Percentiles rank a stretch among this genome's conserved stretches.
Evolutionary conservation across 306 rosid genomes (phyloP).

Genomic region (Inga leiocalycina): DNA sequence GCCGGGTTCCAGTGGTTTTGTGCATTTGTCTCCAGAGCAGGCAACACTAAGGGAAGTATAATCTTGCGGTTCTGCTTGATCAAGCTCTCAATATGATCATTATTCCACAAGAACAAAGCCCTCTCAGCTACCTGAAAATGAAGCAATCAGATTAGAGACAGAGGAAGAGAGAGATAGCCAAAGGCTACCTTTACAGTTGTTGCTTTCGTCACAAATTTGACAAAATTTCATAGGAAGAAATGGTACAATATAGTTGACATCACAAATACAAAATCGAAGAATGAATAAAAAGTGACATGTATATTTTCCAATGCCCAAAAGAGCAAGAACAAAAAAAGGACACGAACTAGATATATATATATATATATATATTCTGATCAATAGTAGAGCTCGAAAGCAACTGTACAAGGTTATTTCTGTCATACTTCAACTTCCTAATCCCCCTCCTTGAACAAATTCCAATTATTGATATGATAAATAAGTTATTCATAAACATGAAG

Average conservation of each 20-base stretch:
- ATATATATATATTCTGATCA: neutral
- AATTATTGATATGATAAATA: neutral
- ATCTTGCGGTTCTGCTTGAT: conserved; percentile 78
- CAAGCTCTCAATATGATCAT: conserved; percentile 76
- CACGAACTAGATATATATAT: neutral
- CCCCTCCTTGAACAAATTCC: conserved; percentile 1
- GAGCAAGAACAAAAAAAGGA: neutral
- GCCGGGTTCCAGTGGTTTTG: conserved; percentile 94
- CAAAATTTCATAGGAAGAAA: neutral
- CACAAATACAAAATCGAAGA: neutral
- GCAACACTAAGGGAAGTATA: conserved; percentile 84
- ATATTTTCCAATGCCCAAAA: neutral
- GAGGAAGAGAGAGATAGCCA: neutral
- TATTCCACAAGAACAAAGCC: conserved; percentile 95
- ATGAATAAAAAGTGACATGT: conserved; percentile 8
- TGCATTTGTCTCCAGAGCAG: conserved; percentile 78
- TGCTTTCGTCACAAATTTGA: conserved; percentile 19
- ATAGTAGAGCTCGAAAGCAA: neutral
- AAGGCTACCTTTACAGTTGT: neutral
- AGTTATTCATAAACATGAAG: neutral
- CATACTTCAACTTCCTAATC: neutral
- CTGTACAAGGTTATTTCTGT: conserved; percentile 1
- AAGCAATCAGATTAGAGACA: conserved; percentile 11
- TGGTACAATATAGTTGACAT: neutral
- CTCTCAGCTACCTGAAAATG: conserved; percentile 91